A percentile compares a stretch with the other conserved stretches of the same genome.
Evolutionary conservation across 208 protist species (phyloP).

Genomic region (Acanthamoeba castellanii): DNA sequence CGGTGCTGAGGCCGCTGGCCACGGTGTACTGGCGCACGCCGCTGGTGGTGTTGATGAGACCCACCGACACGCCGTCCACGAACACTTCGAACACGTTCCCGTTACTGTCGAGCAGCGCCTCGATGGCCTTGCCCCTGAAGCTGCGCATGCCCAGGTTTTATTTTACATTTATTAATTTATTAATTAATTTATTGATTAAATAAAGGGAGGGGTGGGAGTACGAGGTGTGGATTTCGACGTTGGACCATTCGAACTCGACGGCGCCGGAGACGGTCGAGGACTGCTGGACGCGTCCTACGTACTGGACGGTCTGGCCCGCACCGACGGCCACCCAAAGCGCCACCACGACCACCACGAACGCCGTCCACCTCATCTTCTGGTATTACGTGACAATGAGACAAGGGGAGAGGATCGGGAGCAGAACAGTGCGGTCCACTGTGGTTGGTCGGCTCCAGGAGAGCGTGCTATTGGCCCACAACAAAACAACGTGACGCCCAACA

Average conservation of each 20-base stretch:
- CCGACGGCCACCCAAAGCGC: neutral
- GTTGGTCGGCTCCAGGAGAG: too few relatives aligned
- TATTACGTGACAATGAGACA: too few relatives aligned
- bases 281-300: conserved; percentile 30
- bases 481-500: too few relatives aligned
- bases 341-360: neutral
- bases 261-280: neutral
- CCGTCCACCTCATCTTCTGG: neutral
- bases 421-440: too few relatives aligned
- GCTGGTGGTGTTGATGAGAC: conserved; percentile 1
- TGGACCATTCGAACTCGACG: conserved; percentile 41
- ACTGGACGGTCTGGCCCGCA: neutral
- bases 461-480: too few relatives aligned
- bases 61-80: conserved; percentile 10
- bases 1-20: neutral
- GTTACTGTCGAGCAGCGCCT: neutral
- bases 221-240: conserved; percentile 18
- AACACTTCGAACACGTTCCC: conserved; percentile 34
- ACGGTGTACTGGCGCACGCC: neutral
- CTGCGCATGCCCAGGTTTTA: neutral
- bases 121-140: neutral
- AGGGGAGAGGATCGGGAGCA: too few relatives aligned
- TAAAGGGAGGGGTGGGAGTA: neutral
- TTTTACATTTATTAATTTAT: neutral
- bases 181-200: neutral